Evolutionary conservation across 2,329 filamentous ascomycete species (phyloP).

Genomic region (Ceratocystis harringtonii): DNA sequence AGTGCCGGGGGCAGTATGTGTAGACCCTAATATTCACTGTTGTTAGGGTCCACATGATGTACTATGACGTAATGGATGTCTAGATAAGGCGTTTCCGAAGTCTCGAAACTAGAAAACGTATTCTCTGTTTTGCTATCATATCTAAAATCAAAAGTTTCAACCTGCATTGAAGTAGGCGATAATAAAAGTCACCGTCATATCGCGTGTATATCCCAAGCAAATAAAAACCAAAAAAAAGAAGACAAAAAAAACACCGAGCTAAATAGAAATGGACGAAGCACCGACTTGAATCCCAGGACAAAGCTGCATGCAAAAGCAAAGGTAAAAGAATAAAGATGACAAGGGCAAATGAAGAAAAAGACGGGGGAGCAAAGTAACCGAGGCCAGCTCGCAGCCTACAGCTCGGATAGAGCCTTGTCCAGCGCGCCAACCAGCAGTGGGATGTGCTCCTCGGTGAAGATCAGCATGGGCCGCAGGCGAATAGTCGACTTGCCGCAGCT

Average conservation of each 20-base stretch:
- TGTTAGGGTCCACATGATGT: too few relatives aligned
- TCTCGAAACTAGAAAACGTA: neutral
- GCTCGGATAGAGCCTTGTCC: constrained; percentile 14
- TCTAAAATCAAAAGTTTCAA: neutral
- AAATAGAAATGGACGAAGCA: neutral
- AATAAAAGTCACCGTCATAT: neutral
- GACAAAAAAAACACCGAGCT: neutral
- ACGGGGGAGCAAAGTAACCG: too few relatives aligned
- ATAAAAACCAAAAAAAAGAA: neutral
- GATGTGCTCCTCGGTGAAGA: constrained; percentile 59
- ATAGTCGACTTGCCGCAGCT: constrained; percentile 58
- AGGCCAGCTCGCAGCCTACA: constrained; percentile 2
- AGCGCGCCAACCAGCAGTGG: constrained; percentile 11
- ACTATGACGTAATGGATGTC: too few relatives aligned
- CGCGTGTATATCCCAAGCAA: neutral
- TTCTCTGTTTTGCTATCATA: neutral
- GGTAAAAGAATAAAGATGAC: neutral
- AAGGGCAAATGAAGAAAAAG: neutral
- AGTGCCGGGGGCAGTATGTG: too few relatives aligned
- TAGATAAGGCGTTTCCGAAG: neutral
- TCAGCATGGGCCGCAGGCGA: constrained; percentile 62
- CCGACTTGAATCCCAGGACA: neutral
- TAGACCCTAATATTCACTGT: too few relatives aligned
- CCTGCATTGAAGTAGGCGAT: neutral
- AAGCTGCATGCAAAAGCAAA: neutral